Evolutionary conservation across 257 asterid species (phyloP), one percentile per base, ranked within the genome.

Genomic region (Solanum pinnatisectum): DNA sequence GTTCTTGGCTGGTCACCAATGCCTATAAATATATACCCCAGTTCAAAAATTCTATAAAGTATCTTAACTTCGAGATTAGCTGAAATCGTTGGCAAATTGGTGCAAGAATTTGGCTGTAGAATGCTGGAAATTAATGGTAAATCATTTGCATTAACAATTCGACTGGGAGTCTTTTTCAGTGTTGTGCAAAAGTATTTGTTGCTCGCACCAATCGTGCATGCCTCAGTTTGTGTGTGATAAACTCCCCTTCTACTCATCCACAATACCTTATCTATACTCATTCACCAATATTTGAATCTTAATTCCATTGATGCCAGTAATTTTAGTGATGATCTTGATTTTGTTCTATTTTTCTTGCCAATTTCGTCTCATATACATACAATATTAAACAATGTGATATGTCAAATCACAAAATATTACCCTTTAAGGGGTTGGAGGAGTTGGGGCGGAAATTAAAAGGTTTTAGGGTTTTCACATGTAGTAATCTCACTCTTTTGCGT

Each of bases 81-180:
- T 37, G 9, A 74, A 36, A 20, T 22, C 83, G 11, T 36, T 36
- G 83, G 46, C 30, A 4, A 36, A 18, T 36, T 6, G 6, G n/a
- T 84, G 79, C 81, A 84, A 39, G n/a, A 25, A 77, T n/a, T 39
- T 88, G 39, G 87, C 87, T 14, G 60, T 76, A 16, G 90, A 88
- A 40, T 85, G 88, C 25, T 88, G 90, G 87, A 86, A 76, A 36
- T 14, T 85, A 52, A 84, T 88, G 67, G 63, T 88, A 71, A 84
- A 65, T 32, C 15, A 11, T 5, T 70, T 85, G 8, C 10, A 49
- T 84, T 72, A 52, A 77, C 59, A 76, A 46, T 73, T 60, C 68
- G 32, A 84, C 18, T 78, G 85, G 6, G 83, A 88, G 27, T 83
- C 87, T 25, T 25, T 88, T 20, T 85, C 90, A 42, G 14, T 77